Evolutionary conservation across 371 early-diverging fungal species (phyloP), one percentile per base, ranked within the genome.

Genomic region (Umbelopsis sp.): DNA sequence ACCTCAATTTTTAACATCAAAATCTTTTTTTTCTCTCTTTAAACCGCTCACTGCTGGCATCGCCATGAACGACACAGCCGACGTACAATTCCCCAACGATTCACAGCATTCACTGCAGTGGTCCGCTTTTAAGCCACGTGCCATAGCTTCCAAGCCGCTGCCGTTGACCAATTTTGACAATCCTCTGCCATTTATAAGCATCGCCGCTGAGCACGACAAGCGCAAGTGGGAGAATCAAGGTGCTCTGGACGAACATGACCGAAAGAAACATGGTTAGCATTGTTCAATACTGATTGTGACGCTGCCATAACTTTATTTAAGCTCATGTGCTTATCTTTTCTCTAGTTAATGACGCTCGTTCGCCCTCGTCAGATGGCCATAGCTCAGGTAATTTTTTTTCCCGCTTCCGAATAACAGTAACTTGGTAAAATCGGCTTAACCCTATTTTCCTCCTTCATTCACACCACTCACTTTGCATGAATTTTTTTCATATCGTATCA

Each of bases 171-270:
- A 35, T 35, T 57, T 57, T 35, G 57, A 57, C 18, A 57, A 57
- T 57, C 57, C 57, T 35, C 35, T 57, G 14, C 57, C 57, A 29
- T 48, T 74, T 73, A 11, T 80, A 72, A 46, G 68, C 69, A 37
- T 57, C 11, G 18, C 18, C 0, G 16, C 57, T 45, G 65, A 65
- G 9, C 20, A 48, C 11, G 65, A 65, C 32, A 65, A 65, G 46
- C 44, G 65, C 29, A 65, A 65, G 22, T 65, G 65, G 65, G 46
- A 45, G 4, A 29, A 48, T 3, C 29, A 18, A 29, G 65, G 32
- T 10, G 65, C 41, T 5, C 1, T 32, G 14, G 48, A 65, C 24
- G 45, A 44, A 7, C n/a, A 45, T 24, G 45, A 8, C 4, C 65
- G 48, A 14, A 48, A 32, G n/a, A 44, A 44, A 48, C 45, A 65